phyloP scores from a whole-genome alignment of 768 basidiomycete genomes.

The Baorangia bicolor region DNA sequence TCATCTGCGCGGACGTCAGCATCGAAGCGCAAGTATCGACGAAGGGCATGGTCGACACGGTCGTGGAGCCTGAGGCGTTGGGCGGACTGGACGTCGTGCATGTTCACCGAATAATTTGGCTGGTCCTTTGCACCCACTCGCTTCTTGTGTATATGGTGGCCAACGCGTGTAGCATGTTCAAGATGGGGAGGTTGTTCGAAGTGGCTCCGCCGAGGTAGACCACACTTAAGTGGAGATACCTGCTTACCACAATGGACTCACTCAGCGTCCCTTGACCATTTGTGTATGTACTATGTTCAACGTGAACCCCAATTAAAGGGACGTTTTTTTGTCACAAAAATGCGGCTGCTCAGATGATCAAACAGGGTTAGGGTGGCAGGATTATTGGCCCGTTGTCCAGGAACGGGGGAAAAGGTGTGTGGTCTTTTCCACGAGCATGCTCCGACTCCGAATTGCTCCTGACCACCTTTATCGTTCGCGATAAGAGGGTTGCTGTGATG shows the following conservation, averaged over 20 bases:
- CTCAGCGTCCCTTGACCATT: slow-evolving; percentile 33
- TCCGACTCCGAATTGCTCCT: no score
- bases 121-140: neutral
- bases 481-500: slow-evolving; percentile 23
- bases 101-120: neutral
- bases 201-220: neutral
- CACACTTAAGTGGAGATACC: no score
- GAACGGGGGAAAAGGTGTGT: neutral
- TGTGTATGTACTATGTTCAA: slow-evolving; percentile 29
- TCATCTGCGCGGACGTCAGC: no score
- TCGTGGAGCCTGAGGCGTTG: neutral
- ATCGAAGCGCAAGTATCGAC: no score
- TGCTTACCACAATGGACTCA: neutral
- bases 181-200: neutral
- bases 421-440: neutral
- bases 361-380: slow-evolving; percentile 37
- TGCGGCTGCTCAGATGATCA: slow-evolving; percentile 40
- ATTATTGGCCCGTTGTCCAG: slow-evolving; percentile 26
- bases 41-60: no score
- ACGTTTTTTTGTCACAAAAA: slow-evolving; percentile 37
- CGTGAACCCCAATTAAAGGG: slow-evolving; percentile 38
- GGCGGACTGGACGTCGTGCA: neutral
- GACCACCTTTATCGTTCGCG: no score
- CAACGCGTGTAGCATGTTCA: neutral
- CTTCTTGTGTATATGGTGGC: neutral